phyloP scores from a whole-genome alignment of 192 early-diverging fungal genomes.

The Lobulomyces angularis region DNA sequence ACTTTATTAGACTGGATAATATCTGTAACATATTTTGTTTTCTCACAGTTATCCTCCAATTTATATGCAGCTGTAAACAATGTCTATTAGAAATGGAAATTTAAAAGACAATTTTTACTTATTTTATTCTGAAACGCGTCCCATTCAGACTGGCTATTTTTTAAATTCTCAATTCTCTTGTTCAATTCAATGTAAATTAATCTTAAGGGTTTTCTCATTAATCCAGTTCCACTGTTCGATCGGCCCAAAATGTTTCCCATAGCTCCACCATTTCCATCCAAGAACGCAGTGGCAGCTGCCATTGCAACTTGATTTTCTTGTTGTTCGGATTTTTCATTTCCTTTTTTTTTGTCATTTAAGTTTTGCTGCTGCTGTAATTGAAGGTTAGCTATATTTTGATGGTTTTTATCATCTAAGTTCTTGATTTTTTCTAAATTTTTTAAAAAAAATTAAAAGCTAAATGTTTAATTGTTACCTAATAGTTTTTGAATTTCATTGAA shows the following conservation, averaged over 20 bases:
- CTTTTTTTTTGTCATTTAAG: no score
- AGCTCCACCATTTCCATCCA: no score
- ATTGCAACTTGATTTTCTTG: no score
- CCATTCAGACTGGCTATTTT: constrained; percentile 39
- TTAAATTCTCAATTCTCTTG: constrained; percentile 32
- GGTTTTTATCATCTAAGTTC: no score
- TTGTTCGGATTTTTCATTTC: no score
- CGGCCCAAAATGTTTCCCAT: no score
- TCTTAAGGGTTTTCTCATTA: constrained; percentile 39
- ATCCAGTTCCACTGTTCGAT: no score
- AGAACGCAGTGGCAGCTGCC: no score
- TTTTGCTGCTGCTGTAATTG: no score
- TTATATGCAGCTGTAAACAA: constrained; percentile 3
- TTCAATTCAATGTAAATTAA: constrained; percentile 32
- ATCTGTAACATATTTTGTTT: constrained; percentile 2
- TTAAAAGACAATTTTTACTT: constrained; percentile 16
- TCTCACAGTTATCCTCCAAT: constrained; percentile 1
- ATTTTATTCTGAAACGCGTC: constrained; percentile 35
- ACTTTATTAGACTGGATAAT: neutral
- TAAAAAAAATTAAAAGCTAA: no score
- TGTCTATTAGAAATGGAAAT: neutral
- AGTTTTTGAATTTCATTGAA: constrained; percentile 28
- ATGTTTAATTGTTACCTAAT: constrained; percentile 14
- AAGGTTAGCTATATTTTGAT: no score
- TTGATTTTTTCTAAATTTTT: no score